Evolutionary conservation across 2,329 filamentous ascomycete genomes (phyloP).

Genomic region (Paraconiothyrium brasiliense): DNA sequence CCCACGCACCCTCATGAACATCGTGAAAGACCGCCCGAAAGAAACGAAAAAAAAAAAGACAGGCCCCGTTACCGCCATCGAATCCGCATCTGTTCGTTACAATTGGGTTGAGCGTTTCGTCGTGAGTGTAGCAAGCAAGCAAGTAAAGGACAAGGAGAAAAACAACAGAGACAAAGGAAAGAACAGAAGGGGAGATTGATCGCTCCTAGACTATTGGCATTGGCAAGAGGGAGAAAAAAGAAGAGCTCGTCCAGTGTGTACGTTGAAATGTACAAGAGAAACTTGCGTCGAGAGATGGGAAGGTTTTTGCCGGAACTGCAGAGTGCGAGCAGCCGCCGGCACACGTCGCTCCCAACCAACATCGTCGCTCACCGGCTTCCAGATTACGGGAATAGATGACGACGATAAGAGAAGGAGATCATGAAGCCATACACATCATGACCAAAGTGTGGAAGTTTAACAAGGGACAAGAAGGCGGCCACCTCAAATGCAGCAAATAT

Average conservation of each 20-base stretch:
- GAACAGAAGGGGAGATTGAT: slow-evolving; percentile 24
- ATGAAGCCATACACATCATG: slow-evolving; percentile 38
- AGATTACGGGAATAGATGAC: slow-evolving; percentile 39
- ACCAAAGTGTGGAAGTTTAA: slow-evolving; percentile 25
- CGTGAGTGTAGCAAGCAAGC: slow-evolving; percentile 29
- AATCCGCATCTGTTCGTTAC: slow-evolving; percentile 30
- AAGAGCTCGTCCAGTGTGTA: slow-evolving; percentile 30
- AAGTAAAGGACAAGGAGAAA: slow-evolving; percentile 28
- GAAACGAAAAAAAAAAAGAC: slow-evolving; percentile 3
- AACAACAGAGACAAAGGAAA: slow-evolving; percentile 25
- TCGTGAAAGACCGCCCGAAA: slow-evolving; percentile 30
- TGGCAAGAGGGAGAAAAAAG: slow-evolving; percentile 17
- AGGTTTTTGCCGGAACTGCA: background rate
- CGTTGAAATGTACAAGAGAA: slow-evolving; percentile 38
- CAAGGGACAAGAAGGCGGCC: slow-evolving; percentile 21
- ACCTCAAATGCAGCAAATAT: slow-evolving; percentile 25
- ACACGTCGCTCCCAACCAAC: slow-evolving; percentile 8
- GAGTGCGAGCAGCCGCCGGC: background rate
- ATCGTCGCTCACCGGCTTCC: slow-evolving; percentile 18
- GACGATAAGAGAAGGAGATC: slow-evolving; percentile 15
- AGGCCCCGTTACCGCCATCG: slow-evolving; percentile 17
- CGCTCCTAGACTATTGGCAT: slow-evolving; percentile 25
- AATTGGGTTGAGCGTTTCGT: slow-evolving; percentile 32
- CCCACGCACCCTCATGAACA: slow-evolving; percentile 29
- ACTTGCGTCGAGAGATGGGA: background rate